Evolutionary conservation across 768 basidiomycete genomes (phyloP), one percentile per base, ranked within the genome.

Genomic region (Collybia sordida): DNA sequence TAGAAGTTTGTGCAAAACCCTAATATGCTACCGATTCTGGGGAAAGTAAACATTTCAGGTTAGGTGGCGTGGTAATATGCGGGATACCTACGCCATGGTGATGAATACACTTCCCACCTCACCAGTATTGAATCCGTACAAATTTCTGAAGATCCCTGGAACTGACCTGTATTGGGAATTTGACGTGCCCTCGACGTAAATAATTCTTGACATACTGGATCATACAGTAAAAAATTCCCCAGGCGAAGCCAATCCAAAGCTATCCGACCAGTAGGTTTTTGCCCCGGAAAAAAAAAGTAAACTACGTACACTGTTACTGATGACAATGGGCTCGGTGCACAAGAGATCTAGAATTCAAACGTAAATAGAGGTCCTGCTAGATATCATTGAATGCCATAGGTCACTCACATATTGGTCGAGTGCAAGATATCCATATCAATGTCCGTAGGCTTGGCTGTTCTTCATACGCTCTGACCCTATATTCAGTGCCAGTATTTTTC

Each of bases 171-270:
- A 34, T 36, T n/a, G 31, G 46, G 35, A 21, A 22, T 31, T 18
- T 8, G 17, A 23, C 7, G 35, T 9, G 38, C 44, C 11, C 28
- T 55, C 7, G 38, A 36, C n/a, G 22, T 36, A 34, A 31, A 40
- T 23, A 24, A 12, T 50, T 15, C 22, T 21, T 12, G 7, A 22
- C 69, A 24, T 57, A 84, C 82, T 81, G 79, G 24, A 88, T 72
- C 61, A 90, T 69, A 47, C 81, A 83, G 59, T 80, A 93, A 21
- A 85, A 62, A 4, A 90, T 78, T 0, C 89, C 90, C 89, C 90
- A 93, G 0, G 79, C 76, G 51, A 91, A 82, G 44, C 83, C 82
- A 24, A 83, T 68, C 85, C 85, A 86, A n/a, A 86, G 59, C 84
- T 88, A 27, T 3, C 3, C 45, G 4, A 17, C 23, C 17, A 8